Evolutionary conservation across 148 eudicot species (phyloP).

Genomic region (Polygonum aviculare): DNA sequence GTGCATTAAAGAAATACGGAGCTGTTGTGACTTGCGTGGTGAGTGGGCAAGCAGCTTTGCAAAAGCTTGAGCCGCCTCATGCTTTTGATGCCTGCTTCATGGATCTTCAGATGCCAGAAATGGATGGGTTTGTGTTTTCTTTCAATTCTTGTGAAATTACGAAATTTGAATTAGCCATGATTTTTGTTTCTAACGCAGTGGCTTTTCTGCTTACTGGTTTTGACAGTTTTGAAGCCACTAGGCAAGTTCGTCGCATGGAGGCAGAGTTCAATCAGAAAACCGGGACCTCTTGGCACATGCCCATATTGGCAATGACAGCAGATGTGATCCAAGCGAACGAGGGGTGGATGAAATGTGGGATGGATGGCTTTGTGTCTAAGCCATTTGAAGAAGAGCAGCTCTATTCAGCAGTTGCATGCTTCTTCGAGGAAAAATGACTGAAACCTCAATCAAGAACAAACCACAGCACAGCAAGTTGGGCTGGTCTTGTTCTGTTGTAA

Average conservation of each 20-base stretch:
- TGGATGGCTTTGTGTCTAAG: slow-evolving; percentile 68
- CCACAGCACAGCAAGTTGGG: no score
- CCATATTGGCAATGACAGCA: slow-evolving; percentile 62
- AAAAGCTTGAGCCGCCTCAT: slow-evolving; percentile 47
- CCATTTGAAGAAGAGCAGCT: slow-evolving; percentile 64
- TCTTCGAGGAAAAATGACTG: slow-evolving; percentile 2
- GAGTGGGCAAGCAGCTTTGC: slow-evolving; percentile 39
- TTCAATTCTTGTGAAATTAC: slow-evolving; percentile 2
- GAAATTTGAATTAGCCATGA: background rate
- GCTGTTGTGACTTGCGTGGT: slow-evolving; percentile 56
- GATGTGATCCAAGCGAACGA: slow-evolving; percentile 62
- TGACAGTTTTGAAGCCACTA: slow-evolving; percentile 53
- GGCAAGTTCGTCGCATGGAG: slow-evolving; percentile 40
- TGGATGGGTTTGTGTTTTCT: slow-evolving; percentile 44
- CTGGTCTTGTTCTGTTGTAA: background rate
- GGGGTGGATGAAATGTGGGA: slow-evolving; percentile 37
- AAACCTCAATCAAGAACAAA: background rate
- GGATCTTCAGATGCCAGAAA: slow-evolving; percentile 77
- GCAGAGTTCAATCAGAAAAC: slow-evolving; percentile 17
- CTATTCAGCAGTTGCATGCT: slow-evolving; percentile 47
- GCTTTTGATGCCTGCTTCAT: slow-evolving; percentile 62
- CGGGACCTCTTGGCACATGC: slow-evolving; percentile 33
- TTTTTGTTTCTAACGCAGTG: background rate
- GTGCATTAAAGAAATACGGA: slow-evolving; percentile 61
- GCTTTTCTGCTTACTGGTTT: background rate